Evolutionary conservation across 1,284 basidiomycete genomes (phyloP).

Genomic region (Sanguinoderma infundibulare): DNA sequence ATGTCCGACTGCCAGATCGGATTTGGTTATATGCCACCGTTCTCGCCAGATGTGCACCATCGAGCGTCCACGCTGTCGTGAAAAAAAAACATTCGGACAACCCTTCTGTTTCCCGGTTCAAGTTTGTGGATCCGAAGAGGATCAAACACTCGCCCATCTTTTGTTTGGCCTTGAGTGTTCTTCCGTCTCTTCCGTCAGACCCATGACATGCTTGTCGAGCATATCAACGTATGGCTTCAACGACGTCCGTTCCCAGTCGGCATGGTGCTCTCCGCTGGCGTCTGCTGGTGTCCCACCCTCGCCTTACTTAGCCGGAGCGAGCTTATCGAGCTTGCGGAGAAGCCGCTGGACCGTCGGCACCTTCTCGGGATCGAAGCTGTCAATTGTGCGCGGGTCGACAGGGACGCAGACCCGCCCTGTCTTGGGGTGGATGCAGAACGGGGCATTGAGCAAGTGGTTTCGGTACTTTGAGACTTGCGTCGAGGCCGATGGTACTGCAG

Average conservation of each 20-base stretch:
- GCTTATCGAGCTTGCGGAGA: conserved; percentile 75
- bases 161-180: conserved; percentile 56
- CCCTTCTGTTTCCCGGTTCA: too few relatives aligned
- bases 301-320: conserved; percentile 32
- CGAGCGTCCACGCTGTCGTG: too few relatives aligned
- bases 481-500: conserved; percentile 97
- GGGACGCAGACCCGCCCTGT: conserved; percentile 97
- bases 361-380: conserved; percentile 82
- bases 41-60: too few relatives aligned
- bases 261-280: conserved; percentile 13
- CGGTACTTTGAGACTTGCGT: conserved; percentile 97
- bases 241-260: conserved; percentile 76
- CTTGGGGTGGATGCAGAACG: conserved; percentile 96
- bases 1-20: too few relatives aligned
- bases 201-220: conserved; percentile 75
- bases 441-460: conserved; percentile 97
- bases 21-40: too few relatives aligned
- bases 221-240: conserved; percentile 91
- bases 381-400: conserved; percentile 78
- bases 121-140: too few relatives aligned
- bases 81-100: too few relatives aligned
- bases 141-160: conserved; percentile 41
- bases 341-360: conserved; percentile 91
- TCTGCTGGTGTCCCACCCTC: conserved; percentile 11
- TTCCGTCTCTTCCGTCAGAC: conserved; percentile 65